Evolutionary conservation across 352 stramenopile species (phyloP), one percentile per base, ranked within the genome.

Genomic region (Phytophthora cactorum): DNA sequence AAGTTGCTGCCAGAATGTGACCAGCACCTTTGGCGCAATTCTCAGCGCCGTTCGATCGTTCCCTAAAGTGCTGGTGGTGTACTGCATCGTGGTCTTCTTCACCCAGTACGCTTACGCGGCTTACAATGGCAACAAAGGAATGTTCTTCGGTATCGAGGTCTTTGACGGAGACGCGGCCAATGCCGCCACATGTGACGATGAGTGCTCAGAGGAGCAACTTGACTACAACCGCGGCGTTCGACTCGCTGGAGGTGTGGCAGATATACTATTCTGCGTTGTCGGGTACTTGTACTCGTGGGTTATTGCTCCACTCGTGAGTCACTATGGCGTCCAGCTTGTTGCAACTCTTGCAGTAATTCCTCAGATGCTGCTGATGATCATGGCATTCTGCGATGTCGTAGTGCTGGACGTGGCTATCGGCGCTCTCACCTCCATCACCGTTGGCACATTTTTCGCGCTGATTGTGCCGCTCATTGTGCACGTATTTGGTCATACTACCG

Each of bases 141-240:
- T 86, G 70, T 89, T 88, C 63, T 88, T 88, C 50, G 81, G 81
- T 17, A 53, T 86, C 36, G 72, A 84, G 52, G 77, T 89, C 14
- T 84, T 65, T 27, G 54, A 70, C 34, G 81, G 81, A 31, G 59
- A 79, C 12, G 60, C 79, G 2, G 36, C 54, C 5, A 75, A 75
- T 28, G 50, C 50, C 15, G 55, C 36, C 39, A 74, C 61, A 2
- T 89, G 81, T 61, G 71, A 57, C n/a, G 32, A 66, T 10, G 53
- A 65, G 9, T 90, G 81, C 46, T 75, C 78, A 8, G 47, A 72
- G 15, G 57, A 45, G 11, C 77, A 88, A 53, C 14, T 62, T 9
- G 43, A 68, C 28, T 88, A 86, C 52, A 84, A 76, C 43, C 51
- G 66, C 8, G 79, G 79, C 10, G 77, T 86, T 1, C 53, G 63